Evolutionary conservation across 768 basidiomycete genomes (phyloP).

Genomic region (Pseudohyphozyma bogoriensis): DNA sequence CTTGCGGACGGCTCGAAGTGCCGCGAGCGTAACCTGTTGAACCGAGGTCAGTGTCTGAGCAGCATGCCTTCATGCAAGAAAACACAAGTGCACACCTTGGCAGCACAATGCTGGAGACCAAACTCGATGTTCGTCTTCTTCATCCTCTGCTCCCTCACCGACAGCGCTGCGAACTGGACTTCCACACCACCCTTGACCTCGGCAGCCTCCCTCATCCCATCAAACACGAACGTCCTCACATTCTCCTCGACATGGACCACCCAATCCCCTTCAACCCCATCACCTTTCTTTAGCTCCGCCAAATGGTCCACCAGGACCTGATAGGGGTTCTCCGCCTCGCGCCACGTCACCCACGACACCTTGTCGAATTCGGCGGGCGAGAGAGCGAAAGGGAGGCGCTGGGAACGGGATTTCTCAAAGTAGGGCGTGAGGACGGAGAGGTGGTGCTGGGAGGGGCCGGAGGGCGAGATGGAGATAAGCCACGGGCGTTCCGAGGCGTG

Average conservation of each 20-base stretch:
- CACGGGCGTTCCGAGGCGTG: constrained; percentile 11
- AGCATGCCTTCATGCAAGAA: too few relatives aligned
- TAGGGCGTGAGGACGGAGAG: constrained; percentile 14
- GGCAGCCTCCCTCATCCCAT: neutral
- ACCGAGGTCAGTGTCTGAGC: neutral
- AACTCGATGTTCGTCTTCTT: constrained; percentile 10
- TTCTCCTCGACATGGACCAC: constrained; percentile 16
- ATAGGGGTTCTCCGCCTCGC: constrained; percentile 9
- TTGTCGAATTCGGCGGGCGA: neutral
- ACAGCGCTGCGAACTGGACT: constrained; percentile 2
- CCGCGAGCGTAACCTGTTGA: constrained; percentile 3
- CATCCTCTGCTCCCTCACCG: constrained; percentile 13
- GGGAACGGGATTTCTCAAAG: constrained; percentile 13
- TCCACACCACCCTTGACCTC: neutral
- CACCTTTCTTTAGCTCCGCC: neutral
- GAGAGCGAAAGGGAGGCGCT: constrained; percentile 10
- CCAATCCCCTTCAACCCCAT: neutral
- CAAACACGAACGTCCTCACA: constrained; percentile 4
- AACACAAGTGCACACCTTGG: neutral
- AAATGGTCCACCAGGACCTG: constrained; percentile 4
- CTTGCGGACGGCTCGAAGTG: constrained; percentile 7
- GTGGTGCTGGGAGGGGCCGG: neutral
- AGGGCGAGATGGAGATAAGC: constrained; percentile 2
- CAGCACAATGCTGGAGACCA: constrained; percentile 7
- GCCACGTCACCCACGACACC: constrained; percentile 12